phyloP scores from a whole-genome alignment of 768 basidiomycete genomes.

The Asterophora lycoperdoides region DNA sequence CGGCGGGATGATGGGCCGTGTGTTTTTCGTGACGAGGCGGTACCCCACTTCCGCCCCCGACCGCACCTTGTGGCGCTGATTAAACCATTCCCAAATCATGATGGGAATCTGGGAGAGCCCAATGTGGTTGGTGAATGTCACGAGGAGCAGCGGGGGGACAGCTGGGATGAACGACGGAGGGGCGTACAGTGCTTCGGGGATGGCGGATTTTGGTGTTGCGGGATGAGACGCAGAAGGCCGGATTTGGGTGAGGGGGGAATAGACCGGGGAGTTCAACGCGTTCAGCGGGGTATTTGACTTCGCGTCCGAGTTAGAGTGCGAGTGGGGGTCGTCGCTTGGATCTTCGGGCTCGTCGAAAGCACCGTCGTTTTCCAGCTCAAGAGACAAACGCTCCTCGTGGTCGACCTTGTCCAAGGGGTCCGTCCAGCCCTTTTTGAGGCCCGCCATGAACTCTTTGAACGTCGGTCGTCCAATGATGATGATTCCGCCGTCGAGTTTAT shows the following conservation, averaged over 20 bases:
- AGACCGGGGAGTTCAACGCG: conserved; percentile 24
- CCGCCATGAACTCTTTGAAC: conserved; percentile 93
- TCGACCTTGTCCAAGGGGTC: conserved; percentile 65
- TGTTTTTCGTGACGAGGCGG: conserved; percentile 56
- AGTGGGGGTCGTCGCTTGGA: conserved; percentile 7
- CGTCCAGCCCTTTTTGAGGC: conserved; percentile 81
- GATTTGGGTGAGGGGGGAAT: conserved; percentile 23
- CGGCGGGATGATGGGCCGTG: conserved; percentile 53
- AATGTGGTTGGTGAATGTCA: conserved; percentile 70
- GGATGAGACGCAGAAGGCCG: conserved; percentile 12
- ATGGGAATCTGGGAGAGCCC: conserved; percentile 81
- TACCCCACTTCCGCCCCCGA: conserved; percentile 82
- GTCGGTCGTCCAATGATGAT: conserved; percentile 85
- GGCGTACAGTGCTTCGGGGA: conserved; percentile 31
- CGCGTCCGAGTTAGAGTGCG: conserved; percentile 16
- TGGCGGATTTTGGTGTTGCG: conserved; percentile 15
- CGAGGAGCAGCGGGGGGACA: conserved; percentile 76
- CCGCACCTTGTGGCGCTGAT: conserved; percentile 75
- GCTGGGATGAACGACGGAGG: conserved; percentile 59
- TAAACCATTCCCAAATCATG: conserved; percentile 94
- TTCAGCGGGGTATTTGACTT: conserved; percentile 21
- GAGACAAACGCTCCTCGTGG: conserved; percentile 65
- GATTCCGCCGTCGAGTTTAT: conserved; percentile 76
- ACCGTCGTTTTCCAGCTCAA: conserved; percentile 64
- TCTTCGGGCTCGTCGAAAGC: conserved; percentile 68